Conservation (phyloP, 257 asterid species). For the Solanum pinnatisectum region DNA sequence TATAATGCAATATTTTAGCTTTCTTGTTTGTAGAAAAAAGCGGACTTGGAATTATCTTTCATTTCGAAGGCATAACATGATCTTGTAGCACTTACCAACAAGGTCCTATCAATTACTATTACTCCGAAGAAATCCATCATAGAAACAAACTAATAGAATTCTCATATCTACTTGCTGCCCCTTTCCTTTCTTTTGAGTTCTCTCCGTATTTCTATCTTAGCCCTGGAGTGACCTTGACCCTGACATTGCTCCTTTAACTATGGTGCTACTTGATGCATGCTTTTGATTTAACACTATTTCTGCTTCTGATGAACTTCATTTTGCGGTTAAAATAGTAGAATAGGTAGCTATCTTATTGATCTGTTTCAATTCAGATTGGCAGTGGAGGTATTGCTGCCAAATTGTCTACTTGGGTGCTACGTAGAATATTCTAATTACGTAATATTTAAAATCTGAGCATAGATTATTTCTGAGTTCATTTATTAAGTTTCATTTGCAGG, state of each 20-base stretch:
- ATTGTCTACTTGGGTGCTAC: background rate
- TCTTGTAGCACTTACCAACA: background rate
- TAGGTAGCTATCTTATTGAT: background rate
- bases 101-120: background rate
- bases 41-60: background rate
- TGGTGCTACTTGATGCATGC: background rate
- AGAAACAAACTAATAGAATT: background rate
- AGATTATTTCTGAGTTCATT: background rate
- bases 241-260: background rate
- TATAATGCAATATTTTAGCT: background rate
- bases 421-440: background rate
- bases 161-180: background rate
- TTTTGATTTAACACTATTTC: background rate
- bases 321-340: background rate
- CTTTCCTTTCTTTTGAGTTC: background rate
- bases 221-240: background rate
- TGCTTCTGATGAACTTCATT: background rate
- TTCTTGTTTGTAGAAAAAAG: background rate
- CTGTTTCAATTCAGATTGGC: background rate
- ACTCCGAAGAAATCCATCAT: background rate
- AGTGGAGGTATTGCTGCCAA: background rate
- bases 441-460: background rate
- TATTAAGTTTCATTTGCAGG: constrained; percentile 38
- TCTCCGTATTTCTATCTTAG: background rate
- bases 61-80: background rate